Conservation (phyloP, 2,329 filamentous ascomycete genomes). For the Ophiostoma piceae region DNA sequence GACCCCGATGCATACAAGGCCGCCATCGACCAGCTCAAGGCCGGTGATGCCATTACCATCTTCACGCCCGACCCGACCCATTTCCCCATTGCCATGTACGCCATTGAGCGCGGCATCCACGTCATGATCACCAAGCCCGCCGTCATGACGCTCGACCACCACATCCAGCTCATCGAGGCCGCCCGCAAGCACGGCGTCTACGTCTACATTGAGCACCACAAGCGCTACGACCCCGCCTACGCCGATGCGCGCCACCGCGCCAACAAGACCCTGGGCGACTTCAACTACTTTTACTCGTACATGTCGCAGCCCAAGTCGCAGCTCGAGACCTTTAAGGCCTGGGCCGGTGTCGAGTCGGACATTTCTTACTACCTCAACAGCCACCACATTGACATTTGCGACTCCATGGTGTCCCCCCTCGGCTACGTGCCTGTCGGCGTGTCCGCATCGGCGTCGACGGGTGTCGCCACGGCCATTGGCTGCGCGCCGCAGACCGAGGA, state of each 20-base stretch:
- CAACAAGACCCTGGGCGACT: constrained; percentile 67
- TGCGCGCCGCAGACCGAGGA: constrained; percentile 81
- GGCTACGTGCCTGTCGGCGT: constrained; percentile 75
- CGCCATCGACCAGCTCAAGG: constrained; percentile 75
- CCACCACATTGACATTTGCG: constrained; percentile 88
- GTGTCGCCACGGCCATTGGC: constrained; percentile 71
- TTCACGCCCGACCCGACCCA: constrained; percentile 94
- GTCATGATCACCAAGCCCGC: constrained; percentile 93
- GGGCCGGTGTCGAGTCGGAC: constrained; percentile 86
- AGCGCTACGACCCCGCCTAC: constrained; percentile 91
- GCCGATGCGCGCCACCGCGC: constrained; percentile 78
- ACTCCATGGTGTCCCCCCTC: constrained; percentile 73
- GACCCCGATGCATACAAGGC: constrained; percentile 82
- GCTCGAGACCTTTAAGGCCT: constrained; percentile 89
- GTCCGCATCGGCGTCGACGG: constrained; percentile 69
- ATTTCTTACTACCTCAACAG: constrained; percentile 96
- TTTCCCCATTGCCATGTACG: constrained; percentile 86
- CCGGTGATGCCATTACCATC: constrained; percentile 87
- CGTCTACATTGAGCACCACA: constrained; percentile 94
- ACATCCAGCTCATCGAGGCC: constrained; percentile 68
- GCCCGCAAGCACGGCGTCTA: constrained; percentile 72
- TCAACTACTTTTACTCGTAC: constrained; percentile 98
- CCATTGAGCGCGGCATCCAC: constrained; percentile 80
- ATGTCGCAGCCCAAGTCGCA: constrained; percentile 91
- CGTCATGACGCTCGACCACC: constrained; percentile 75